phyloP scores from a whole-genome alignment of 2,329 filamentous ascomycete genomes.

The Aspergillus fischeri region DNA sequence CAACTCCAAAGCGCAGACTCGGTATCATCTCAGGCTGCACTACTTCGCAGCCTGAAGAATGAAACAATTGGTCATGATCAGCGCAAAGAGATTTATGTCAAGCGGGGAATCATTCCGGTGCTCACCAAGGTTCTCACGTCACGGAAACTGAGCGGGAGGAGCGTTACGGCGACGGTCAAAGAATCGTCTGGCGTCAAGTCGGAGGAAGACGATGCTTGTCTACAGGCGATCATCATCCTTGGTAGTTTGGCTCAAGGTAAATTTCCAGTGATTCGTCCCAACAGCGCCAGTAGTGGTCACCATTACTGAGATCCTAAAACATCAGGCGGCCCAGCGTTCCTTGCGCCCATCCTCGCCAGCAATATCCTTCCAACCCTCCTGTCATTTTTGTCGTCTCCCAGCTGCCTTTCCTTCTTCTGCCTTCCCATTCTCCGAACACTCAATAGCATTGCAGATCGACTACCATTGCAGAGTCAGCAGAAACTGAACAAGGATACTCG shows the following conservation, averaged over 20 bases:
- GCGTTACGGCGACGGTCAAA: constrained; percentile 18
- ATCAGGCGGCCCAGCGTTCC: constrained; percentile 73
- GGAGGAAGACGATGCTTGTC: constrained; percentile 63
- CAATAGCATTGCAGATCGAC: constrained; percentile 65
- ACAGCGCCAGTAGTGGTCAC: neutral
- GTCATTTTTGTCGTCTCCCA: constrained; percentile 61
- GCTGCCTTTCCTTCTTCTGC: constrained; percentile 62
- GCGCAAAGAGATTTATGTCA: constrained; percentile 76
- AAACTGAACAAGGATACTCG: constrained; percentile 46
- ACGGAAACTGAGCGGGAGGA: constrained; percentile 38
- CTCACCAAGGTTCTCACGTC: constrained; percentile 48
- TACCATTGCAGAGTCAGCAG: constrained; percentile 52
- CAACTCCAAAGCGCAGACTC: constrained; percentile 54
- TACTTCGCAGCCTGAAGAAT: constrained; percentile 76
- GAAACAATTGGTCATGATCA: constrained; percentile 83
- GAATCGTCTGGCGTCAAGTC: constrained; percentile 41
- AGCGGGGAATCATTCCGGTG: constrained; percentile 59
- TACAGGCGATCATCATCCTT: constrained; percentile 81
- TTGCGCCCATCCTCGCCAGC: constrained; percentile 67
- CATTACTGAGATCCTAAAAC: constrained; percentile 14
- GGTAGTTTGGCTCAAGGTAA: constrained; percentile 79
- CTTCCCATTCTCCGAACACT: constrained; percentile 71
- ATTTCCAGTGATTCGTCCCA: neutral
- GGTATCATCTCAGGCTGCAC: constrained; percentile 42
- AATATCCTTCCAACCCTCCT: constrained; percentile 67